Percentiles rank a stretch among this genome's conserved stretches.
phyloP scores from a whole-genome alignment of 2,329 filamentous ascomycete species.

The Pseudogymnoascus sp. region DNA sequence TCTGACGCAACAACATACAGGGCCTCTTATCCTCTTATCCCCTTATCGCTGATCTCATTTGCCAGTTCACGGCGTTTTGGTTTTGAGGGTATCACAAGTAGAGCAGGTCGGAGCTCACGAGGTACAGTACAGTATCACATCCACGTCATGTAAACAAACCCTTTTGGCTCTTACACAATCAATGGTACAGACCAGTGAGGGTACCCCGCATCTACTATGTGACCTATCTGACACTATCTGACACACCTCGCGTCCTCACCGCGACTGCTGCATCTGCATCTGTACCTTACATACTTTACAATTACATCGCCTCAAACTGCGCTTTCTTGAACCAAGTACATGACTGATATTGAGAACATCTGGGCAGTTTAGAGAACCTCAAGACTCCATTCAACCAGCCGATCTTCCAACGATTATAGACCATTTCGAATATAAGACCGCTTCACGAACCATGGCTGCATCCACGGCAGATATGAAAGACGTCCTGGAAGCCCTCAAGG shows the following conservation, averaged over 20 bases:
- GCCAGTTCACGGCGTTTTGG: neutral
- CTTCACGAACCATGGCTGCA: conserved; percentile 19
- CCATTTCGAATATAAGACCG: neutral
- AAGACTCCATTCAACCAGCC: neutral
- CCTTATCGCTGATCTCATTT: neutral
- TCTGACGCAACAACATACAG: neutral
- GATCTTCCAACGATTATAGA: conserved; percentile 12
- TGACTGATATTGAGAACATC: neutral
- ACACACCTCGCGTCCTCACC: neutral
- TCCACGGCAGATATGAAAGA: conserved; percentile 37
- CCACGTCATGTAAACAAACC: conserved; percentile 4
- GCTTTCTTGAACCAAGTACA: neutral
- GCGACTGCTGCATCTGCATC: neutral
- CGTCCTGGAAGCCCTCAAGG: conserved; percentile 48
- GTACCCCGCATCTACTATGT: neutral
- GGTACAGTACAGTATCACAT: neutral
- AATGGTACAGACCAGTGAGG: neutral
- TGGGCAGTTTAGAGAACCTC: neutral
- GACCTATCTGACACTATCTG: neutral
- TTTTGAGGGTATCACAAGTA: neutral
- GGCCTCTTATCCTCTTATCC: neutral
- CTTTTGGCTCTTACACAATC: neutral
- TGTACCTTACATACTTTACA: neutral
- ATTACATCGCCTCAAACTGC: neutral
- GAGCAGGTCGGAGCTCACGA: neutral